These are phyloP conservation scores for Hanseniaspora opuntiae DNA, from an alignment of 805 yeast species.

Conservation along the genomic window DNA sequence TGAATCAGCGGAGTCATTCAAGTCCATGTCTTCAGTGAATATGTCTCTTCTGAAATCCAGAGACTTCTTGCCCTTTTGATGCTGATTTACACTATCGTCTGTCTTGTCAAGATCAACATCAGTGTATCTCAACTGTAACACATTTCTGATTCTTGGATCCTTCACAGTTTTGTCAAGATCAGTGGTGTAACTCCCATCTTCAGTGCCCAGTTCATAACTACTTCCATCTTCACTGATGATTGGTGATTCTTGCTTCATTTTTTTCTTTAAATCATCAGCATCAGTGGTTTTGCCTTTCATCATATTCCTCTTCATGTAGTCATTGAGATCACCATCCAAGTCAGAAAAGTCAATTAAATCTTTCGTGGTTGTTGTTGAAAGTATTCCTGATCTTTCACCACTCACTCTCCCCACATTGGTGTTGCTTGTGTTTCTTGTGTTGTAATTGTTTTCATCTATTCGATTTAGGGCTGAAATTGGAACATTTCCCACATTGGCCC, in stretches of 20 bases:
- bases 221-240: slow-evolving; percentile 5
- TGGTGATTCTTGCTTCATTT: slow-evolving; percentile 7
- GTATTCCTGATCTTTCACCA: background rate
- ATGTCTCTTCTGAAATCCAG: slow-evolving; percentile 46
- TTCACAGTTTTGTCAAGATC: background rate
- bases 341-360: slow-evolving; percentile 12
- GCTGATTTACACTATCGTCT: slow-evolving; percentile 32
- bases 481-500: background rate
- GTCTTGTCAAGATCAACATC: slow-evolving; percentile 20
- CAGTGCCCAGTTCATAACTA: background rate
- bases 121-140: slow-evolving; percentile 6
- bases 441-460: background rate
- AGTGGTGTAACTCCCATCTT: background rate
- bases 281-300: background rate
- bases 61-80: slow-evolving; percentile 32
- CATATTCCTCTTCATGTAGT: background rate
- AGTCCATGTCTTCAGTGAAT: slow-evolving; percentile 51
- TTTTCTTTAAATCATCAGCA: background rate
- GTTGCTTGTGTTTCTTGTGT: background rate
- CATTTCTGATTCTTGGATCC: slow-evolving; percentile 5
- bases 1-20: slow-evolving; percentile 5
- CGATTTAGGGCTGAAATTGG: background rate
- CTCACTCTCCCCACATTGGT: background rate
- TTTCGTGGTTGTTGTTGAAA: background rate
- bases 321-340: background rate